phyloP scores from a whole-genome alignment of 352 stramenopile species.

The Globisporangium cylindrosporum region DNA sequence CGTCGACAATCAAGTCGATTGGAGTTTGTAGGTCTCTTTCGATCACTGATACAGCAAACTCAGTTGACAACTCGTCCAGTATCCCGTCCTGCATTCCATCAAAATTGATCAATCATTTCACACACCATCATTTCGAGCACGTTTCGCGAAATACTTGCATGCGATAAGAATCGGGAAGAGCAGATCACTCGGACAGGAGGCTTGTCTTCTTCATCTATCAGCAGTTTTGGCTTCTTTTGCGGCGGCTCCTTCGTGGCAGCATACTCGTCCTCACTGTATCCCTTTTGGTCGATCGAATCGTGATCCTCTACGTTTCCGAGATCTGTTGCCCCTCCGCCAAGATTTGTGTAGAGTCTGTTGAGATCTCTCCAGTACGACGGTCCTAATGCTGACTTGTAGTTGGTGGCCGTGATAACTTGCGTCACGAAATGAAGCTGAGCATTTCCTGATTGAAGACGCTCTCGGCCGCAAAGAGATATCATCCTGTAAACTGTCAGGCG shows the following conservation, averaged over 20 bases:
- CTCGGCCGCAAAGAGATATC: slow-evolving; percentile 12
- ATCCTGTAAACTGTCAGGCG: slow-evolving; percentile 17
- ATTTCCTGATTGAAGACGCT: slow-evolving; percentile 9
- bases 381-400: slow-evolving; percentile 42
- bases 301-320: background rate
- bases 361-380: slow-evolving; percentile 41
- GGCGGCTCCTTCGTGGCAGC: slow-evolving; percentile 15
- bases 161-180: slow-evolving; percentile 11
- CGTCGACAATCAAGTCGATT: slow-evolving; percentile 66
- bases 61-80: slow-evolving; percentile 58
- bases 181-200: slow-evolving; percentile 18
- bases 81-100: slow-evolving; percentile 41
- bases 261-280: background rate
- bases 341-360: slow-evolving; percentile 11
- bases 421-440: slow-evolving; percentile 20
- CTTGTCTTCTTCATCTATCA: slow-evolving; percentile 10
- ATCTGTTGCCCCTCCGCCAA: slow-evolving; percentile 8
- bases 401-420: slow-evolving; percentile 28
- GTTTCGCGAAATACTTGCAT: background rate
- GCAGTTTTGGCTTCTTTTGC: slow-evolving; percentile 23
- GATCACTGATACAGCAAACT: slow-evolving; percentile 51
- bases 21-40: slow-evolving; percentile 52
- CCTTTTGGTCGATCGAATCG: background rate
- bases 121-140: background rate
- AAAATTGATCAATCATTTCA: background rate